Evolutionary conservation across 345 rosid genomes (phyloP).

Genomic region (Kernera saxatilis): DNA sequence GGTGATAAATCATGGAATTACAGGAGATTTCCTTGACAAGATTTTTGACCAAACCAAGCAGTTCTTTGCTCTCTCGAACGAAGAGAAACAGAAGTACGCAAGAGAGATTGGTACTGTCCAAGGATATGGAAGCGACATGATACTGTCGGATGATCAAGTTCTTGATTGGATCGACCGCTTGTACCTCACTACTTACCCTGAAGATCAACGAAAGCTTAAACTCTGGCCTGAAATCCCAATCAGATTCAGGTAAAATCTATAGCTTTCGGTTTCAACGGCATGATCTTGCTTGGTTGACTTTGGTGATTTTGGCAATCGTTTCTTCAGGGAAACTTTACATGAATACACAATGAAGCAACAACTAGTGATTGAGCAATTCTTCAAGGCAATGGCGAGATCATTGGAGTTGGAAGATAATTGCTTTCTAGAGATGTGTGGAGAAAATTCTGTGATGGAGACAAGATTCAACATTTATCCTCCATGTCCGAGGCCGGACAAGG

Average conservation of each 20-base stretch:
- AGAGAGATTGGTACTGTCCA: slow-evolving; percentile 45
- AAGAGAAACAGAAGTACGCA: slow-evolving; percentile 49
- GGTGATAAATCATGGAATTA: slow-evolving; percentile 62
- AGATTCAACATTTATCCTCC: slow-evolving; percentile 58
- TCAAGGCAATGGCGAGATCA: slow-evolving; percentile 49
- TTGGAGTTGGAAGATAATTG: slow-evolving; percentile 39
- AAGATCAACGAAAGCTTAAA: slow-evolving; percentile 35
- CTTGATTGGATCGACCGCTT: slow-evolving; percentile 70
- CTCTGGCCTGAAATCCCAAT: slow-evolving; percentile 59
- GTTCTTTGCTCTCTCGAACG: slow-evolving; percentile 49
- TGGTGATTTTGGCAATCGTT: not conserved
- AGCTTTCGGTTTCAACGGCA: not conserved
- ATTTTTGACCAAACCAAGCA: slow-evolving; percentile 36
- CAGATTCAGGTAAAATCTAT: slow-evolving; percentile 39
- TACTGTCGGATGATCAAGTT: slow-evolving; percentile 50
- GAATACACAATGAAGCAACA: slow-evolving; percentile 29
- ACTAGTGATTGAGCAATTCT: slow-evolving; percentile 17
- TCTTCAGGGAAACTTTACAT: slow-evolving; percentile 32
- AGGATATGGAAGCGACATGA: slow-evolving; percentile 71
- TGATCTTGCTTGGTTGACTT: not conserved
- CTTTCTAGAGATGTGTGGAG: slow-evolving; percentile 43
- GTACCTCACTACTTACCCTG: slow-evolving; percentile 39
- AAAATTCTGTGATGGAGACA: slow-evolving; percentile 26
- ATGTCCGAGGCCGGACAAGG: slow-evolving; percentile 46
- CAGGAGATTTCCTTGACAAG: slow-evolving; percentile 39